Evolutionary conservation across 1,284 basidiomycete genomes (phyloP).

Genomic region (Wolfiporia cocos): DNA sequence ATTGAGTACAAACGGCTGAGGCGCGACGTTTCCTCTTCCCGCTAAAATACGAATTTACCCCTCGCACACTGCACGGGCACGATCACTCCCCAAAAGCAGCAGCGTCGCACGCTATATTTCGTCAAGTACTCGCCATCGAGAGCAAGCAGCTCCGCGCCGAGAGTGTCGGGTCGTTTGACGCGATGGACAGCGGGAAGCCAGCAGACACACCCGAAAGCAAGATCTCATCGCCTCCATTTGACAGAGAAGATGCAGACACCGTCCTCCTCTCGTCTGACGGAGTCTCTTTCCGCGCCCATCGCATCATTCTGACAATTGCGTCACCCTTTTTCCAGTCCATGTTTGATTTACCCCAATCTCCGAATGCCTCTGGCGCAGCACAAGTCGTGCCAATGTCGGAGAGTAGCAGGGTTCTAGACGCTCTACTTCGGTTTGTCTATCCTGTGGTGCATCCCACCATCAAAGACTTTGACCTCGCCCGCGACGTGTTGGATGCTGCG

Average conservation of each 20-base stretch:
- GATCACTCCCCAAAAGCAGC: too few species aligned
- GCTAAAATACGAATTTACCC: too few species aligned
- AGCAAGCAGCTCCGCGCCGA: too few species aligned
- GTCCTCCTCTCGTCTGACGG: slow-evolving; percentile 10
- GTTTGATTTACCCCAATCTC: slow-evolving; percentile 13
- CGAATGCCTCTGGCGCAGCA: neutral
- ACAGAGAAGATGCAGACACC: slow-evolving; percentile 8
- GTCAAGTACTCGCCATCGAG: too few species aligned
- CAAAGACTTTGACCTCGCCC: neutral
- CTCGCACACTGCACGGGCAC: too few species aligned
- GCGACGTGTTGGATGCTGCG: neutral
- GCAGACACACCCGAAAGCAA: too few species aligned
- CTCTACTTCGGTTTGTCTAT: slow-evolving; percentile 3
- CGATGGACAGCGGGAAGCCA: too few species aligned
- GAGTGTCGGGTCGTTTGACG: too few species aligned
- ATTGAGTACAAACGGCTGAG: too few species aligned
- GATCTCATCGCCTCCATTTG: slow-evolving; percentile 7
- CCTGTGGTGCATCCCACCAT: neutral
- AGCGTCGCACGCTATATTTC: too few species aligned
- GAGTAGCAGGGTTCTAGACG: slow-evolving; percentile 9
- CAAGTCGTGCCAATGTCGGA: slow-evolving; percentile 7
- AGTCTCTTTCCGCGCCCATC: slow-evolving; percentile 12
- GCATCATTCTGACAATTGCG: slow-evolving; percentile 8
- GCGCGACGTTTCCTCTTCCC: too few species aligned
- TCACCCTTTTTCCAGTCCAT: slow-evolving; percentile 12